Percentiles rank a stretch among this genome's conserved stretches.
Evolutionary conservation across 805 yeast genomes (phyloP).

Genomic region (Zygosaccharomyces bailii): DNA sequence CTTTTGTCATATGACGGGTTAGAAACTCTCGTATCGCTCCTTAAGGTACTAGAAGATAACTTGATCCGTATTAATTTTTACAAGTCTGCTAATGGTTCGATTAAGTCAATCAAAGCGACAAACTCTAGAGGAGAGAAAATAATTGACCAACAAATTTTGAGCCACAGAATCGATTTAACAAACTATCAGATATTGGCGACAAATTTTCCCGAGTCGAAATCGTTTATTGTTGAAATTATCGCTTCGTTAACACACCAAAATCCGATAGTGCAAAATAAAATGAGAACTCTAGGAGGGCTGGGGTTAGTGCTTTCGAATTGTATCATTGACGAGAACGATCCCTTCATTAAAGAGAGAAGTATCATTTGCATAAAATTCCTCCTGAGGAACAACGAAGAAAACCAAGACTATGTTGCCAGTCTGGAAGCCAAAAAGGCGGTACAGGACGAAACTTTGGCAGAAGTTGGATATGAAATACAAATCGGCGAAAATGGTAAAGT

Average conservation of each 20-base stretch:
- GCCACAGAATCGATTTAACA: slow-evolving; percentile 27
- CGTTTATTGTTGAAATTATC: slow-evolving; percentile 62
- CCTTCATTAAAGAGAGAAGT: slow-evolving; percentile 79
- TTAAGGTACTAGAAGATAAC: slow-evolving; percentile 36
- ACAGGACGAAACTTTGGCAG: slow-evolving; percentile 54
- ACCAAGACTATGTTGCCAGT: slow-evolving; percentile 72
- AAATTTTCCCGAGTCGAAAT: slow-evolving; percentile 62
- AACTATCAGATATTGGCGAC: slow-evolving; percentile 28
- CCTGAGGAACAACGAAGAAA: slow-evolving; percentile 57
- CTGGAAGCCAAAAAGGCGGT: slow-evolving; percentile 72
- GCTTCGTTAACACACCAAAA: slow-evolving; percentile 54
- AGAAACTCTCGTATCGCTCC: slow-evolving; percentile 32
- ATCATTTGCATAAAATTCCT: slow-evolving; percentile 73
- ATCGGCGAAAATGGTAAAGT: slow-evolving; percentile 66
- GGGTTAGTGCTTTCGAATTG: slow-evolving; percentile 75
- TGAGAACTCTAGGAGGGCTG: slow-evolving; percentile 64
- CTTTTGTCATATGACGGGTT: slow-evolving; percentile 38
- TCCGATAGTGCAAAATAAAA: slow-evolving; percentile 57
- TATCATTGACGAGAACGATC: slow-evolving; percentile 83
- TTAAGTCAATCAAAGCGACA: slow-evolving; percentile 23
- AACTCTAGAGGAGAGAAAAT: slow-evolving; percentile 26
- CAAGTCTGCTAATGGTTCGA: slow-evolving; percentile 24
- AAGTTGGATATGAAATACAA: slow-evolving; percentile 75
- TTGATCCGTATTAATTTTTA: slow-evolving; percentile 33
- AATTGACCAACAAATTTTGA: slow-evolving; percentile 31